Evolutionary conservation across 2,329 filamentous ascomycete genomes (phyloP), one percentile per base, ranked within the genome.

Genomic region (Claviceps cyperi): DNA sequence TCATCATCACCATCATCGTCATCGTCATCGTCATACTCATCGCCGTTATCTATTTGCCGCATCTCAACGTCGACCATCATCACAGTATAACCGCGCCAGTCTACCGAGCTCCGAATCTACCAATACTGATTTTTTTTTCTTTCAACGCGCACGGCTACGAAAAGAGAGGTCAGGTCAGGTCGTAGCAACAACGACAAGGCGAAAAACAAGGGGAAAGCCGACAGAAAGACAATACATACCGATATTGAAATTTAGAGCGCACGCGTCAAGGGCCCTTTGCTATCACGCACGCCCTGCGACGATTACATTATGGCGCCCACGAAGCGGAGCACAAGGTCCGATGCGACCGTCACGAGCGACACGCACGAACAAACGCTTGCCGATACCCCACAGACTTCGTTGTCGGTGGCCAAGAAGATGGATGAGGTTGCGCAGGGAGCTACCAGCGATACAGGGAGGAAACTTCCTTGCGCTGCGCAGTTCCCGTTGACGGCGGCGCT

Each of bases 401-500:
- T 55, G 47, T 24, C 56, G 47, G 56, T 57, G 24, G 50, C 51
- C n/a, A 15, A 45, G 7, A 54, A 54, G 14, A 36, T 56, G 48
- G 51, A 50, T 38, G 50, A 21, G 43, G 48, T 46, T 9, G 50
- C 46, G 21, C 48, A 49, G 11, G 28, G 24, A 38, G 50, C 22
- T 4, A 32, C 28, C 5, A 24, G 48, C 9, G 37, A 32, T 14
- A 36, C 50, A 22, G 44, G 38, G 24, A 37, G 43, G 28, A 67
- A 63, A 56, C 58, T 80, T 22, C 75, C 76, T 3, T 53, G 52
- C 9, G 53, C 60, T 13, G 55, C 73, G n/a, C 70, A 72, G 51
- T 79, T 81, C 56, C 76, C 75, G 8, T 65, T 80, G 4, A 67
- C 74, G 19, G 69, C 73, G 9, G 59, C 72, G 19, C 61, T 80